Conservation (phyloP, 1,139 yeast species). For the Taphrina deformans region DNA sequence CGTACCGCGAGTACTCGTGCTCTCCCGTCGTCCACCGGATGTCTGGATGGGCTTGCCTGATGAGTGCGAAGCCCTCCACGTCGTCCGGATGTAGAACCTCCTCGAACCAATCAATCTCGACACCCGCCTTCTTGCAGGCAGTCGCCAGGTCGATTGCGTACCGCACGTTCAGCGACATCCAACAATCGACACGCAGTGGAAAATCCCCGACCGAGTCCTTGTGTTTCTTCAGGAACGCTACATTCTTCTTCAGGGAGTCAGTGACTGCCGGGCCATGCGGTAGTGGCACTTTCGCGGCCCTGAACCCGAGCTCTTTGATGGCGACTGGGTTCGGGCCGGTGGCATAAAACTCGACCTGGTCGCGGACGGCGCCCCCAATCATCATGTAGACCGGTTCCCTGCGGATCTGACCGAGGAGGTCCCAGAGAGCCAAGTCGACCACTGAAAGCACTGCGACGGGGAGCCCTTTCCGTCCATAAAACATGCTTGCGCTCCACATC, state of each 20-base stretch:
- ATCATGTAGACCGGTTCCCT: slow-evolving; percentile 54
- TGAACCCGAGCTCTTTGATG: slow-evolving; percentile 53
- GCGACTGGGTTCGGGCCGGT: slow-evolving; percentile 54
- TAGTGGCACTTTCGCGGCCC: slow-evolving; percentile 56
- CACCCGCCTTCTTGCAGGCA: slow-evolving; percentile 47
- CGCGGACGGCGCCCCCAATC: slow-evolving; percentile 55
- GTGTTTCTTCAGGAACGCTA: slow-evolving; percentile 51
- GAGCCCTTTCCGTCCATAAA: slow-evolving; percentile 54
- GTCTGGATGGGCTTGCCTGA: slow-evolving; percentile 53
- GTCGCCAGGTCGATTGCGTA: slow-evolving; percentile 52
- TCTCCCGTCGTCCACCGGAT: slow-evolving; percentile 56
- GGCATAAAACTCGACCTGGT: slow-evolving; percentile 52
- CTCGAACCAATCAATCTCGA: slow-evolving; percentile 56
- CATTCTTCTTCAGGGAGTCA: slow-evolving; percentile 51
- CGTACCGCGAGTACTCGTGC: slow-evolving; percentile 55
- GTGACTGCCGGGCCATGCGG: slow-evolving; percentile 57
- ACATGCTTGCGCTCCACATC: slow-evolving; percentile 54
- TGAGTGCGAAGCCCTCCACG: slow-evolving; percentile 51
- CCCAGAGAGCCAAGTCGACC: slow-evolving; percentile 55
- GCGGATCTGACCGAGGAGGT: slow-evolving; percentile 53
- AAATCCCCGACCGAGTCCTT: slow-evolving; percentile 53
- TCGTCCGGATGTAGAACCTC: slow-evolving; percentile 57
- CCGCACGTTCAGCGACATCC: slow-evolving; percentile 54
- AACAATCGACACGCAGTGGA: slow-evolving; percentile 56
- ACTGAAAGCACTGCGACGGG: slow-evolving; percentile 53